A percentile compares a stretch with the other conserved stretches of the same genome.
phyloP scores from a whole-genome alignment of 768 basidiomycete species.

The Termitomyces bulborhizus region DNA sequence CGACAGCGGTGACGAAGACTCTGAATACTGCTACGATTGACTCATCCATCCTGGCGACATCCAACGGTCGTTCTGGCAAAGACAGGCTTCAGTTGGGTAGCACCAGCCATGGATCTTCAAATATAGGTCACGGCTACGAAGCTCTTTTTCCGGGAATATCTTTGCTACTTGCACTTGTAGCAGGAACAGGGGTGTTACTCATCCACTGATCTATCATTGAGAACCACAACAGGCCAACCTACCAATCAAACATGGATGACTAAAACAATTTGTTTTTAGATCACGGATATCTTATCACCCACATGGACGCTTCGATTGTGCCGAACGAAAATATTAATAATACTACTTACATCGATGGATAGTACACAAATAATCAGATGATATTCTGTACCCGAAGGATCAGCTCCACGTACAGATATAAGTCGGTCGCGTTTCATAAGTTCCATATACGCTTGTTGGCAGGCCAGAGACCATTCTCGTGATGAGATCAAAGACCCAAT shows the following conservation, averaged over 20 bases:
- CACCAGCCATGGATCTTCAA: conserved; percentile 22
- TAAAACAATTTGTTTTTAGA: conserved; percentile 9
- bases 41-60: conserved; percentile 44
- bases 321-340: not conserved
- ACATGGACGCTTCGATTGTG: not conserved
- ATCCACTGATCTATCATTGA: conserved; percentile 28
- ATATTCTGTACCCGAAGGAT: too few relatives aligned
- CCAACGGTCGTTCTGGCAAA: conserved; percentile 33
- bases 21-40: conserved; percentile 52
- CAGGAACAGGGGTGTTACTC: not conserved
- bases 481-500: too few relatives aligned
- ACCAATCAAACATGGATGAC: conserved; percentile 21
- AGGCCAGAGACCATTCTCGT: too few relatives aligned
- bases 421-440: too few relatives aligned
- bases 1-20: conserved; percentile 47
- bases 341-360: not conserved
- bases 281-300: not conserved
- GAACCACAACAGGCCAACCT: too few relatives aligned
- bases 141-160: not conserved
- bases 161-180: not conserved
- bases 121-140: not conserved
- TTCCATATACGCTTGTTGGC: too few relatives aligned
- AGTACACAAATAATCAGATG: not conserved
- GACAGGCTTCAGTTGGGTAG: conserved; percentile 19
- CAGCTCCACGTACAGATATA: too few relatives aligned